Evolutionary conservation across 164 flowering plant genomes (phyloP), one percentile per base, ranked within the genome.

Genomic region (Liriodendron chinense): DNA sequence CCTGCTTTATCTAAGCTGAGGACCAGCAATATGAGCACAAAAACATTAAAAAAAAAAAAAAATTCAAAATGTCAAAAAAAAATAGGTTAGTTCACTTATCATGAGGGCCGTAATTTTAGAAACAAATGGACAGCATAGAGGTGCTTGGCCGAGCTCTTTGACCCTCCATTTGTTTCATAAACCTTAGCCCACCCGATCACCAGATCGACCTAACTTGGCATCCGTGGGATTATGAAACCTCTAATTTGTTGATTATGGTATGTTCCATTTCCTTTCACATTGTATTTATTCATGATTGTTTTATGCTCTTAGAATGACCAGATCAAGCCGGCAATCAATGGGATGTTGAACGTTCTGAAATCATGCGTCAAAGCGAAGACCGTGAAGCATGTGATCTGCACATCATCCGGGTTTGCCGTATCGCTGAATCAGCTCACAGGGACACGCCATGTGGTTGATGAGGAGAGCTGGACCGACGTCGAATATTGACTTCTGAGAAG

Each of bases 251-350:
- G 3, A 34, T 34, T 34, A 6, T 34, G 43, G 43, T 34, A 34
- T 34, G 43, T 34, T 3, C 43, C 43, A 34, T 3, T 34, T 34
- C 6, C 43, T 34, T 34, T 9, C 2, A 20, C 20, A 0, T 57
- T 63, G 8, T 63, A 63, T 20, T 63, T 18, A 20, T 63, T 20
- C 66, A 6, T n/a, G n/a, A n/a, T 16, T 8, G 22, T 20, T 63
- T n/a, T 18, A 18, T 20, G 9, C 1, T 63, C 3, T 23, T 9
- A 81, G 94, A 87, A 84, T 75, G 94, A 92, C 77, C 87, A 89
- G 93, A 92, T 90, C 82, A 89, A 89, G 78, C 93, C 94, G 20
- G 92, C 93, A 22, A 77, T 86, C 65, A 77, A 83, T 79, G 97
- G 97, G 66, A 85, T 83, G 4, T 66, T 77, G 9, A 89, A 86